Evolutionary conservation across 805 yeast genomes (phyloP), one percentile per base, ranked within the genome.

Genomic region (Torulaspora maleeae): DNA sequence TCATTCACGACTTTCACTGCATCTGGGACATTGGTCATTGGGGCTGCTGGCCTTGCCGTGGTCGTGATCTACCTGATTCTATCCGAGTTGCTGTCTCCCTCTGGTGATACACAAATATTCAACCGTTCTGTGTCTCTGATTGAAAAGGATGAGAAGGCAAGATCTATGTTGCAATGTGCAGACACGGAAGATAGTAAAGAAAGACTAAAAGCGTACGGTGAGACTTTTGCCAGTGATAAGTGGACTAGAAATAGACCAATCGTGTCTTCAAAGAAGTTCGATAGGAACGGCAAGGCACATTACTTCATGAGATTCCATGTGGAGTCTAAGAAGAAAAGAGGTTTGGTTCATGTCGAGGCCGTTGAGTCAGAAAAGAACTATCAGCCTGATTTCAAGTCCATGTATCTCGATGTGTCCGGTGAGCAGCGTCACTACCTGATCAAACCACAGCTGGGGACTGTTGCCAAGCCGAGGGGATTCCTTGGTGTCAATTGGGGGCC

Each of bases 171-270:
- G 30, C 76, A 77, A 24, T 74, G 82, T 50, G 56, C 70, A 13
- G 67, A 65, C 37, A 59, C 68, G 1, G 64, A 56, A 3, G 52
- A 56, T 5, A 58, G 73, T 2, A 80, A 79, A 8, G 77, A 74
- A 44, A 77, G 86, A 59, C 70, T 90, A 42, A 84, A 83, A 60
- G 96, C 96, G 0, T 83, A 85, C 59, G 96, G 96, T 38, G 95
- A 85, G 54, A 64, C 73, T 6, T 66, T 79, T 1, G 72, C 76
- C 17, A 72, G 69, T 38, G 91, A 86, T 60, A 79, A 79, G 56
- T 87, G 96, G 91, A 84, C 88, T 6, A 78, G 95, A 69, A 86
- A 86, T 60, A 79, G 96, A 68, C 96, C 96, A 2, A 78, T 86
- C 33, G 79, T 80, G 39, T 79, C 93, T 11, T 68, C 75, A 19